These are phyloP conservation scores for Verticillium nonalfalfae DNA, from an alignment of 2,329 filamentous ascomycete species.

Conservation along the genomic window DNA sequence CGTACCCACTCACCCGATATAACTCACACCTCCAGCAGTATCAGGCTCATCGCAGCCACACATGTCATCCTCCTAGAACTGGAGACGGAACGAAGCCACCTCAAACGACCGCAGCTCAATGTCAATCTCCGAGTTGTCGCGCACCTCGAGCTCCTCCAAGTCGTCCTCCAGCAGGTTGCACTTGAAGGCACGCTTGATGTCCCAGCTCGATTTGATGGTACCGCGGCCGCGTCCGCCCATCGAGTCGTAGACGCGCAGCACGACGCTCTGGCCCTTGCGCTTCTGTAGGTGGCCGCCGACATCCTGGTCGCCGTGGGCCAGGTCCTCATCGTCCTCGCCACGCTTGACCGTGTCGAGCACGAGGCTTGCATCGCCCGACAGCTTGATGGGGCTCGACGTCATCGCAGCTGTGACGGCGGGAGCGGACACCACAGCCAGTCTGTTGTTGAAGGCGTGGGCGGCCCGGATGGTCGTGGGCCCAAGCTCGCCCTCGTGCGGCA, in stretches of 20 bases:
- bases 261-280: constrained; percentile 69
- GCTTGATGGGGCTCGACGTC: constrained; percentile 47
- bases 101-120: constrained; percentile 75
- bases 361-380: constrained; percentile 62
- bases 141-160: constrained; percentile 54
- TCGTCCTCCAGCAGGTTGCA: constrained; percentile 88
- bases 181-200: constrained; percentile 73
- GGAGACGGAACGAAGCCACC: constrained; percentile 71
- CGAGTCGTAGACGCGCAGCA: constrained; percentile 82
- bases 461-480: constrained; percentile 70
- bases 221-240: constrained; percentile 76
- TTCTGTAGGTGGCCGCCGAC: constrained; percentile 50
- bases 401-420: constrained; percentile 22
- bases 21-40: background rate
- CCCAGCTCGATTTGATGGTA: constrained; percentile 59
- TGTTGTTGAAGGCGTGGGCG: constrained; percentile 87
- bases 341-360: constrained; percentile 89
- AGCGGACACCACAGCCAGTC: constrained; percentile 51
- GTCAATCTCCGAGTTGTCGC: constrained; percentile 40
- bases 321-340: constrained; percentile 77
- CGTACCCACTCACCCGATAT: constrained; percentile 1
- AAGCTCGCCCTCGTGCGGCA: constrained; percentile 73
- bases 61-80: constrained; percentile 29
- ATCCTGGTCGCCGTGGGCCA: constrained; percentile 55
- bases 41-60: constrained; percentile 7